A percentile compares a stretch with the other conserved stretches of the same genome.
Evolutionary conservation across 257 asterid species (phyloP).

Genomic region (Capsicum chinense): DNA sequence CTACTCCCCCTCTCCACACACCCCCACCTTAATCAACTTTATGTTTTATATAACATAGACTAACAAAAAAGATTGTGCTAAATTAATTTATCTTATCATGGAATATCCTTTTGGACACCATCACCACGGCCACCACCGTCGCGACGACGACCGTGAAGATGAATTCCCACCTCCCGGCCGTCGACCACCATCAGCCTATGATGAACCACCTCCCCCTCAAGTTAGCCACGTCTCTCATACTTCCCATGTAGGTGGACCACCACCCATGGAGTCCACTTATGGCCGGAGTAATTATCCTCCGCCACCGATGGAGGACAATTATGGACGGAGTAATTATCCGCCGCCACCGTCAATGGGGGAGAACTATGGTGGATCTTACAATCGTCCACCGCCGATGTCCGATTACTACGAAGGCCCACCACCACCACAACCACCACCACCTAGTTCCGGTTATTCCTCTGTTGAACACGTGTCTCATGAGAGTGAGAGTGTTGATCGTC

Average conservation of each 20-base stretch:
- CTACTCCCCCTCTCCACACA: no score
- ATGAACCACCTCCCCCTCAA: conserved; percentile 41
- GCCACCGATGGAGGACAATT: background rate
- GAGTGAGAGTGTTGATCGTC: conserved; percentile 31
- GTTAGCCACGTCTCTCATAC: conserved; percentile 43
- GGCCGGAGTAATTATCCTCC: no score
- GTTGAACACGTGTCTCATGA: conserved; percentile 40
- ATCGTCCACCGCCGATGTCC: conserved; percentile 5
- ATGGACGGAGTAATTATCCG: conserved; percentile 25
- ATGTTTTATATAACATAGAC: background rate
- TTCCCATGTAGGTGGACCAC: conserved; percentile 42
- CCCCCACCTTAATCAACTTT: no score
- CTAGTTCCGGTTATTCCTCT: conserved; percentile 12
- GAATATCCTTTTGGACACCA: conserved; percentile 43
- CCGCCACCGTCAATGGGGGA: conserved; percentile 28
- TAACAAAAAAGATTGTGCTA: background rate
- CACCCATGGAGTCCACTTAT: conserved; percentile 13
- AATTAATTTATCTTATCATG: conserved; percentile 15
- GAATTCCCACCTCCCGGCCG: conserved; percentile 39
- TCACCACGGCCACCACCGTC: conserved; percentile 36
- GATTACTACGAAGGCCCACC: conserved; percentile 8
- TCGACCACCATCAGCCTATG: conserved; percentile 31
- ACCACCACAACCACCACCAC: conserved; percentile 32
- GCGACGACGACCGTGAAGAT: conserved; percentile 32
- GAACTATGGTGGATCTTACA: conserved; percentile 24